Evolutionary conservation across 2,329 filamentous ascomycete genomes (phyloP).

Genomic region (Aspergillus piperis): DNA sequence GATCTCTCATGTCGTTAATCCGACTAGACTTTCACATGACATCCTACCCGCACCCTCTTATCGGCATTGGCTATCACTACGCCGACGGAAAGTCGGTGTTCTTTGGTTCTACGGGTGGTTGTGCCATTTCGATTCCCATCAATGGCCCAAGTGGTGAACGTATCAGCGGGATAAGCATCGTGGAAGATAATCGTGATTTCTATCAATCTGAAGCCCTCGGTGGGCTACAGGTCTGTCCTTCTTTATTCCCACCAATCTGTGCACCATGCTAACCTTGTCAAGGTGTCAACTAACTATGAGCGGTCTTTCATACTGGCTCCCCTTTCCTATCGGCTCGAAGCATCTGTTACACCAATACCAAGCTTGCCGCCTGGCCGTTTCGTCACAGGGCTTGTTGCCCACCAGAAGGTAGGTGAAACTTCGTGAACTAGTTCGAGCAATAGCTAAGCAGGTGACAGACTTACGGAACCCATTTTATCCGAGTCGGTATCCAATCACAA

Average conservation of each 20-base stretch:
- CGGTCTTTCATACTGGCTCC: slow-evolving; percentile 8
- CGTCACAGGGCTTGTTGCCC: slow-evolving; percentile 9
- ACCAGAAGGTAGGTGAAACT: neutral
- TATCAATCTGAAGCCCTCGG: neutral
- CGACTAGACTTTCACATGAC: slow-evolving; percentile 10
- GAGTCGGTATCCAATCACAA: slow-evolving; percentile 10
- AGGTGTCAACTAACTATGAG: slow-evolving; percentile 14
- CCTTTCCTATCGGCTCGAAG: neutral
- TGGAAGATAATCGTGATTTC: slow-evolving; percentile 2
- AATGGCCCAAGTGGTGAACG: slow-evolving; percentile 11
- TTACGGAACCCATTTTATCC: slow-evolving; percentile 2
- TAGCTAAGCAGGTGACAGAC: slow-evolving; percentile 2
- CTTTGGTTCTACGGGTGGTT: slow-evolving; percentile 10
- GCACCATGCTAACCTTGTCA: slow-evolving; percentile 5
- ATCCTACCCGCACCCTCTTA: neutral
- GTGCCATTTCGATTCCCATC: slow-evolving; percentile 9
- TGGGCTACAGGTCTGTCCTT: slow-evolving; percentile 9
- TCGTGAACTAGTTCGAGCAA: neutral
- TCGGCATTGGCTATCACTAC: slow-evolving; percentile 9
- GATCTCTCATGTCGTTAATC: slow-evolving; percentile 7
- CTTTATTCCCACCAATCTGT: neutral
- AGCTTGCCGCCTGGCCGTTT: slow-evolving; percentile 1
- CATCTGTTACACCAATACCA: neutral
- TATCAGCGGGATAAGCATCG: slow-evolving; percentile 7
- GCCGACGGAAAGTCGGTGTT: slow-evolving; percentile 1